phyloP scores from a whole-genome alignment of 1,284 basidiomycete species.

The Malassezia dermatis region DNA sequence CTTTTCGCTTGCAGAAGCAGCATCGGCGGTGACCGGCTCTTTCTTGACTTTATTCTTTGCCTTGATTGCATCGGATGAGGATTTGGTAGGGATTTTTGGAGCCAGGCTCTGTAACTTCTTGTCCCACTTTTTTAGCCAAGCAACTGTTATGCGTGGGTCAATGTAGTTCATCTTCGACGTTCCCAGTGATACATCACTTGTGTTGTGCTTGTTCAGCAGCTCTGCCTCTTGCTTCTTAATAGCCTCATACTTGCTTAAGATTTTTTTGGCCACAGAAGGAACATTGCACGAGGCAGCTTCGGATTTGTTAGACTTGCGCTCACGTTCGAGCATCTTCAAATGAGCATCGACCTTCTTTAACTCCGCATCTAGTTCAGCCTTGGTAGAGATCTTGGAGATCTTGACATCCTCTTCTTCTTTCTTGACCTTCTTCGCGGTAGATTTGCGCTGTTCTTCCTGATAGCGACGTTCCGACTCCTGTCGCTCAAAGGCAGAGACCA shows the following conservation, averaged over 20 bases:
- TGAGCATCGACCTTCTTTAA: slow-evolving; percentile 65
- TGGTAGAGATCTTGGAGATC: slow-evolving; percentile 26
- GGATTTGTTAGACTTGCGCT: slow-evolving; percentile 67
- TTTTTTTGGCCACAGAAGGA: slow-evolving; percentile 56
- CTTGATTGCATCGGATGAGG: slow-evolving; percentile 9
- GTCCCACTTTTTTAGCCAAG: slow-evolving; percentile 48
- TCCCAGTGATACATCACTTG: slow-evolving; percentile 39
- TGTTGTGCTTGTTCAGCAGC: slow-evolving; percentile 41
- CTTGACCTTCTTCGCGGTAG: slow-evolving; percentile 23
- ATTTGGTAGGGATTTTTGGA: slow-evolving; percentile 11
- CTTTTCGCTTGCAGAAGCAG: slow-evolving; percentile 35
- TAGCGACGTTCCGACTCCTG: slow-evolving; percentile 38
- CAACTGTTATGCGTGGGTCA: slow-evolving; percentile 44
- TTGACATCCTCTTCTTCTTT: slow-evolving; percentile 32
- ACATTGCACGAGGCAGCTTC: slow-evolving; percentile 50
- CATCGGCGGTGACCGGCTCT: slow-evolving; percentile 18
- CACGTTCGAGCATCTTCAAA: slow-evolving; percentile 64
- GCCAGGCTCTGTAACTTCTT: slow-evolving; percentile 21
- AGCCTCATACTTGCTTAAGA: slow-evolving; percentile 50
- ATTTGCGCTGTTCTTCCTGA: slow-evolving; percentile 28
- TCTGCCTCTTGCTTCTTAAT: slow-evolving; percentile 43
- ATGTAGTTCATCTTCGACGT: slow-evolving; percentile 48
- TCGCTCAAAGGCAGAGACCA: slow-evolving; percentile 60
- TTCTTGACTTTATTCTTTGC: slow-evolving; percentile 26
- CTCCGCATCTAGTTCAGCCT: slow-evolving; percentile 51